phyloP scores from a whole-genome alignment of 345 rosid genomes.

The Psidium guajava region DNA sequence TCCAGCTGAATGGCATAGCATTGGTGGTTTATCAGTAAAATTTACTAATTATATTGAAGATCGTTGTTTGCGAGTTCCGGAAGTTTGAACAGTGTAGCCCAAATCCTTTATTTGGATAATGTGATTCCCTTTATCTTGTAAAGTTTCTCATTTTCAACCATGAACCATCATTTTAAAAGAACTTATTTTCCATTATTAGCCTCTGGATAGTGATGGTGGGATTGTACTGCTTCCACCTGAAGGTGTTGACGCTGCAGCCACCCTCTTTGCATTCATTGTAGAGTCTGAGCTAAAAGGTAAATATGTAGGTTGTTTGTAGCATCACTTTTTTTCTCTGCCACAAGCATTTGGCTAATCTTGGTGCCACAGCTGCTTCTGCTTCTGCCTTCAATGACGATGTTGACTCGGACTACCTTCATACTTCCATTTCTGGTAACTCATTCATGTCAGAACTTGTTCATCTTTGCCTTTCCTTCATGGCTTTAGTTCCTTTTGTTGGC shows the following conservation, averaged over 20 bases:
- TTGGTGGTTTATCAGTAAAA: neutral
- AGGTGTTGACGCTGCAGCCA: constrained; percentile 74
- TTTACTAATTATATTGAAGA: neutral
- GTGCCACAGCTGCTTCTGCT: constrained; percentile 7
- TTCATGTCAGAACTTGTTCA: neutral
- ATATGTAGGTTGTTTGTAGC: neutral
- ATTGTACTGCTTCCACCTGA: constrained; percentile 67
- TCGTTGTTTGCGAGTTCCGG: neutral
- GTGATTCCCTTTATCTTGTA: neutral
- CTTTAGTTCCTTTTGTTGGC: neutral
- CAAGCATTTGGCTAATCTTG: neutral
- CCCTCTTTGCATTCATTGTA: constrained; percentile 63
- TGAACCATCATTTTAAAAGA: constrained; percentile 2
- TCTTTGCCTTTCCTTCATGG: neutral
- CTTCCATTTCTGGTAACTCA: constrained; percentile 78
- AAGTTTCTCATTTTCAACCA: neutral
- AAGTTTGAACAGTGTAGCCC: neutral
- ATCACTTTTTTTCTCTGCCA: neutral
- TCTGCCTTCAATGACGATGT: constrained; percentile 49
- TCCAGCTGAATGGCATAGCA: neutral
- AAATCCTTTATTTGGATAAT: neutral
- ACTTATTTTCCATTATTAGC: constrained; percentile 30
- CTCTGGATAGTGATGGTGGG: constrained; percentile 43
- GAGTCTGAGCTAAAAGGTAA: constrained; percentile 83
- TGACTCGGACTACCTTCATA: constrained; percentile 54